phyloP scores from a whole-genome alignment of 2,329 filamentous ascomycete genomes.

The Hypomyces perniciosus region DNA sequence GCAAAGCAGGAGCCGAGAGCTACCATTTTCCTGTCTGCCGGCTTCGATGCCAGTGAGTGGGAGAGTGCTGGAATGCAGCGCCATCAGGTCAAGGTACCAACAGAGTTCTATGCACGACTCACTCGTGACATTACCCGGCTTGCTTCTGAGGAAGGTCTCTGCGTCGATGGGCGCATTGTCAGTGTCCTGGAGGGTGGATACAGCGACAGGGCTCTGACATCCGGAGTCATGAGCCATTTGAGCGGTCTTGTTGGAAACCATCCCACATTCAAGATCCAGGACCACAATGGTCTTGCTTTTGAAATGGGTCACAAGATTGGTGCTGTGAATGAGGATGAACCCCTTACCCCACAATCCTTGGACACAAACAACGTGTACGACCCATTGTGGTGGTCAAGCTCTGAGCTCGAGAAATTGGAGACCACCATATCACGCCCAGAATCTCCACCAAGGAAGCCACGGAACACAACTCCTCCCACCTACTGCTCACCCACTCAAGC shows the following conservation, averaged over 20 bases:
- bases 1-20: constrained; percentile 63
- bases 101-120: constrained; percentile 90
- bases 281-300: constrained; percentile 42
- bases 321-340: constrained; percentile 28
- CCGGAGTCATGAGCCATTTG: constrained; percentile 84
- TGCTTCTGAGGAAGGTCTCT: constrained; percentile 70
- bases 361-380: constrained; percentile 49
- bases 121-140: constrained; percentile 79
- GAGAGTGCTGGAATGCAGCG: constrained; percentile 91
- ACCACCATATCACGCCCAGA: constrained; percentile 44
- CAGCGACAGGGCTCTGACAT: constrained; percentile 82
- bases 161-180: constrained; percentile 77
- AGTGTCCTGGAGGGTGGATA: constrained; percentile 96
- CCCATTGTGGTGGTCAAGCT: constrained; percentile 63
- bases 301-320: constrained; percentile 53
- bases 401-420: constrained; percentile 65
- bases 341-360: constrained; percentile 10
- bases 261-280: constrained; percentile 31
- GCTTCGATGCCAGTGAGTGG: constrained; percentile 95
- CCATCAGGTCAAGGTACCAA: constrained; percentile 92
- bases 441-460: constrained; percentile 46
- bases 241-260: constrained; percentile 67
- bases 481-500: constrained; percentile 86
- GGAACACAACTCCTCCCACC: constrained; percentile 56
- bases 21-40: constrained; percentile 90